Base-by-base conservation (phyloP, 768 basidiomycete genomes). In the Hirschioporus abietinus region DNA sequence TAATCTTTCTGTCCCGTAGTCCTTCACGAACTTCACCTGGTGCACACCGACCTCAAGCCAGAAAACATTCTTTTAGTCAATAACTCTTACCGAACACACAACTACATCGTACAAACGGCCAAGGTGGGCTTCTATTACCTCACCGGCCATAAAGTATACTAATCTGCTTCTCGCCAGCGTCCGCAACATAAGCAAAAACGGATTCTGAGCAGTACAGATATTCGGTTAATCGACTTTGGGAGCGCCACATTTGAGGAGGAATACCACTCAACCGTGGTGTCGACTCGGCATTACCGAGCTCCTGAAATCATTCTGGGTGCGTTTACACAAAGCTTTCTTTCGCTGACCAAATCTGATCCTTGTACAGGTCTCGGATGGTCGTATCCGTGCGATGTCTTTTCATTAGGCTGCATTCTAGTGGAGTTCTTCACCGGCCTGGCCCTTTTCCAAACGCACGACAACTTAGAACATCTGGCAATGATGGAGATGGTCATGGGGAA, bases 401-500 rank as follows among this genome's bases (percentile, higher is more conserved):
- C 97, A 20, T 84, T 99, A 63, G 97, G 97, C 7, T 99, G 97
- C 78, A 99, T 99, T 71, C 86, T 99, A 26, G 96, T 99, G 66
- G 97, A 99, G 76, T 99, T 99, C 76, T 96, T 88, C 80, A 99
- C 97, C 20, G 97, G 97, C 27, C 88, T 95, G 35, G 97, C 97
- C 8, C 85, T 99, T n/a, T 99, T 97, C 79, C 97, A 99, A 78
- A 99, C 97, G 0, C 97, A 99, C 73, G 96, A 99, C 78, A 99
- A 99, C 76, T 85, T 99, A 9, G 97, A 99, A 76, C 97, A 99
- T 78, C 87, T 99, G 17, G 97, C 96, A 57, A 99, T 99, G 97
- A 99, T 99, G 97, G 96, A 99, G 76, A 90, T 92, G 76, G 97
- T 99, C 52, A 98, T 99, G 92, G 96, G 96, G 67, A 93, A 92